Percentiles rank a stretch among this genome's conserved stretches.
These are phyloP conservation scores for Ganoderma leucocontextum DNA, from an alignment of 1,284 basidiomycete genomes.

Conservation along the genomic window DNA sequence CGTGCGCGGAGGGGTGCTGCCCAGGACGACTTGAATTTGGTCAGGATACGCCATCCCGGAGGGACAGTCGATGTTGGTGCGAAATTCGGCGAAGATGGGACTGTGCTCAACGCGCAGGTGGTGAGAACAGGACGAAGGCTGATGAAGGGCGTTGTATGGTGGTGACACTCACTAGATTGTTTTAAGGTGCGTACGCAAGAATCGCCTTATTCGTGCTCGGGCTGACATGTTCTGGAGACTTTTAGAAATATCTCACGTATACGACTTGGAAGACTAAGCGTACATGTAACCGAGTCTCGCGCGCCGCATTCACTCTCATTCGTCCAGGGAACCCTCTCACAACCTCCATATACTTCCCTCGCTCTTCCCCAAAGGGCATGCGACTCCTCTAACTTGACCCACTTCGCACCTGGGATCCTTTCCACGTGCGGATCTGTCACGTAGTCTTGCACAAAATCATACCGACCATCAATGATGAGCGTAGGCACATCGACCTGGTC, in stretches of 20 bases:
- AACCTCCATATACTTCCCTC: conserved; percentile 10
- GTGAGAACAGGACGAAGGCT: conserved; percentile 72
- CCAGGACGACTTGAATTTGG: conserved; percentile 19
- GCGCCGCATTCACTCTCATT: not conserved
- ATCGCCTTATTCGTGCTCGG: not conserved
- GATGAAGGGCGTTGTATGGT: conserved; percentile 76
- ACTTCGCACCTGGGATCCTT: conserved; percentile 36
- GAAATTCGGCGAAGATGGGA: conserved; percentile 51
- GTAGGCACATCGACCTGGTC: conserved; percentile 38
- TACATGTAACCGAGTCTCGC: not conserved
- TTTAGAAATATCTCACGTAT: not conserved
- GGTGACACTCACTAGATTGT: conserved; percentile 47
- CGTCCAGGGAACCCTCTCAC: conserved; percentile 1
- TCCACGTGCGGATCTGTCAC: conserved; percentile 34
- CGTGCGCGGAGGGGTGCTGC: conserved; percentile 29
- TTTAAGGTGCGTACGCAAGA: not conserved
- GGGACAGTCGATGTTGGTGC: conserved; percentile 75
- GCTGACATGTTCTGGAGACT: not conserved
- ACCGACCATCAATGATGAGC: conserved; percentile 39
- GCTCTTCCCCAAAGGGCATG: conserved; percentile 7
- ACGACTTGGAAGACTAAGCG: not conserved
- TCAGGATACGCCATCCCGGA: conserved; percentile 67
- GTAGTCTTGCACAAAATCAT: conserved; percentile 39
- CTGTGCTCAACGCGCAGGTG: conserved; percentile 65
- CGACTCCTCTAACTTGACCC: conserved; percentile 38